Conservation (phyloP, 192 early-diverging fungal species). For the Spizellomyces punctatus region DNA sequence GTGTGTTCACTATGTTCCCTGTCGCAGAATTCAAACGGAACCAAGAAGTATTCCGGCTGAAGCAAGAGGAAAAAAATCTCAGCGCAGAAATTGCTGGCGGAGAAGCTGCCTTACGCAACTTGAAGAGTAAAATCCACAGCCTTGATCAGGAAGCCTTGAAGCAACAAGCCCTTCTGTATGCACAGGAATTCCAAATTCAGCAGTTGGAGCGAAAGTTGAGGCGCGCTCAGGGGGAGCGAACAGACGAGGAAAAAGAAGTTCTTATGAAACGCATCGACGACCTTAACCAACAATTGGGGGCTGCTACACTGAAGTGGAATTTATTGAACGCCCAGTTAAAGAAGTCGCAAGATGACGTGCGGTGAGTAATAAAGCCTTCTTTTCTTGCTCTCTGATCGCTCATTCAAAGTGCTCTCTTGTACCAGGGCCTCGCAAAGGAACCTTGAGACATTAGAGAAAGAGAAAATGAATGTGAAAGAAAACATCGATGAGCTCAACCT, state of each 20-base stretch:
- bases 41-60: conserved; percentile 57
- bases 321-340: conserved; percentile 60
- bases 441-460: conserved; percentile 51
- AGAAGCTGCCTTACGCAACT: conserved; percentile 52
- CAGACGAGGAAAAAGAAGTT: conserved; percentile 64
- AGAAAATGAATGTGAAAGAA: conserved; percentile 40
- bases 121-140: conserved; percentile 52
- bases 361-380: conserved; percentile 27
- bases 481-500: conserved; percentile 61
- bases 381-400: not conserved
- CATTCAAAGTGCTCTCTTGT: not conserved
- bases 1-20: not conserved
- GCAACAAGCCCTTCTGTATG: conserved; percentile 60
- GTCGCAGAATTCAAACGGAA: conserved; percentile 55
- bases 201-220: conserved; percentile 64
- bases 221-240: conserved; percentile 59
- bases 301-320: conserved; percentile 39
- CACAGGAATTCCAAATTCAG: conserved; percentile 64
- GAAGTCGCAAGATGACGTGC: conserved; percentile 59
- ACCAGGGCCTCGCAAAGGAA: conserved; percentile 34
- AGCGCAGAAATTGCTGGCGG: conserved; percentile 55
- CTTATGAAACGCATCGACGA: conserved; percentile 51
- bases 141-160: conserved; percentile 63
- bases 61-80: conserved; percentile 59
- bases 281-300: conserved; percentile 49